Conservation (phyloP, 2,329 filamentous ascomycete species). For the Colletotrichum tofieldiae region DNA sequence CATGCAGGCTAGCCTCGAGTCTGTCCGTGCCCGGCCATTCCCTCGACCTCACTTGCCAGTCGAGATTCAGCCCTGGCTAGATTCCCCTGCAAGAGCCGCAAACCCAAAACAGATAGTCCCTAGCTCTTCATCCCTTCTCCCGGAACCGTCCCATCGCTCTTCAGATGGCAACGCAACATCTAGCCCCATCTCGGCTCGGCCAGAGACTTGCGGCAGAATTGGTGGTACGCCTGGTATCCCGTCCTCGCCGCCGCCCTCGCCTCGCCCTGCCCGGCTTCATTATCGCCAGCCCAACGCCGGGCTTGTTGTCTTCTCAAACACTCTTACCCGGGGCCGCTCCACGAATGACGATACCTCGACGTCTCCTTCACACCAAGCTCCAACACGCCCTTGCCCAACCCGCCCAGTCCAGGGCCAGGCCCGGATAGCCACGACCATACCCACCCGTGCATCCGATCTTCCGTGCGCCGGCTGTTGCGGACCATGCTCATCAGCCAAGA, state of each 20-base stretch:
- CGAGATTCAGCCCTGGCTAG: constrained; percentile 31
- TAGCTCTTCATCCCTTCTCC: constrained; percentile 28
- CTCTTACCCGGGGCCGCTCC: constrained; percentile 2
- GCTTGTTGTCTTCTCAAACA: not conserved
- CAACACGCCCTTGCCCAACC: constrained; percentile 31
- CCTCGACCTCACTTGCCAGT: constrained; percentile 2
- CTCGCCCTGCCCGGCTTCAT: not conserved
- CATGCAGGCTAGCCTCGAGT: constrained; percentile 20
- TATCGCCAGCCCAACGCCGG: not conserved
- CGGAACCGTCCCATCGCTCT: constrained; percentile 27
- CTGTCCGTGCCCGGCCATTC: not conserved
- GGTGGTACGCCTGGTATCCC: constrained; percentile 8
- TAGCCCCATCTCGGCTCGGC: constrained; percentile 4
- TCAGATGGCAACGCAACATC: constrained; percentile 28
- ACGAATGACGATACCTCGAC: constrained; percentile 7
- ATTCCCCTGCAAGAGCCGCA: constrained; percentile 42
- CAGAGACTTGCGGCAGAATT: not conserved
- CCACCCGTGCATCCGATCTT: constrained; percentile 25
- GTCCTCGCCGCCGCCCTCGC: not conserved
- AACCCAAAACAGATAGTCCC: constrained; percentile 38
- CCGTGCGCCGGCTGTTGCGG: constrained; percentile 33
- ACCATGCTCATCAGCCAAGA: constrained; percentile 34
- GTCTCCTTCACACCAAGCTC: constrained; percentile 28
- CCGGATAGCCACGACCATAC: constrained; percentile 8
- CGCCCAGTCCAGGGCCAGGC: constrained; percentile 8